These are phyloP conservation scores for Fusarium newnesense DNA, from an alignment of 2,329 filamentous ascomycete genomes.

Conservation along the genomic window DNA sequence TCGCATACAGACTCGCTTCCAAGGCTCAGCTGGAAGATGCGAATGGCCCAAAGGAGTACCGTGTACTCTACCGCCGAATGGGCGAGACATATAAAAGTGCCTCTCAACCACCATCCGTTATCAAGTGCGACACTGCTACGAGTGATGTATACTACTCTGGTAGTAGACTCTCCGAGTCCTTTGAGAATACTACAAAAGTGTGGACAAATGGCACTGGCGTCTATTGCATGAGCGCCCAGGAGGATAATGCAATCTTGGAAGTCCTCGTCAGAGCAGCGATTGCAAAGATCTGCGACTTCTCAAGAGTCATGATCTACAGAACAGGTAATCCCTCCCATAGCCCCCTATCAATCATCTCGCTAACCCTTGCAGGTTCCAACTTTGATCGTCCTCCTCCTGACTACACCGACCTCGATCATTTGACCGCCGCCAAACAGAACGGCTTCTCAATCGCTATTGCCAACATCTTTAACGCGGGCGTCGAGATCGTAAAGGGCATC, in stretches of 20 bases:
- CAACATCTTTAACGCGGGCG: conserved; percentile 74
- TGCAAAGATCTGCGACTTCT: conserved; percentile 70
- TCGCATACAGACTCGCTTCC: conserved; percentile 62
- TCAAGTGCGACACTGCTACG: conserved; percentile 75
- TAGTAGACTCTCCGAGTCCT: conserved; percentile 66
- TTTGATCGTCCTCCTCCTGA: conserved; percentile 76
- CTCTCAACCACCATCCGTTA: conserved; percentile 61
- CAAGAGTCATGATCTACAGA: conserved; percentile 74
- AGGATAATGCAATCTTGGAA: conserved; percentile 77
- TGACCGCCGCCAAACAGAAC: conserved; percentile 69
- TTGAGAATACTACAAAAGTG: conserved; percentile 70
- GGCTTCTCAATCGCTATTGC: conserved; percentile 70
- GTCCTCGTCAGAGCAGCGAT: conserved; percentile 70
- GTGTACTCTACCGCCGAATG: conserved; percentile 60
- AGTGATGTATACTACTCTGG: conserved; percentile 79
- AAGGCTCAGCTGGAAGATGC: conserved; percentile 65
- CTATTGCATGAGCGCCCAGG: conserved; percentile 78
- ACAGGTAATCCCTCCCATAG: conserved; percentile 52
- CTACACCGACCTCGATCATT: conserved; percentile 65
- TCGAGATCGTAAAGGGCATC: conserved; percentile 73
- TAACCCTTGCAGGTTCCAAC: conserved; percentile 62
- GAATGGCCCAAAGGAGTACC: conserved; percentile 60
- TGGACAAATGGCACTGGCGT: conserved; percentile 74
- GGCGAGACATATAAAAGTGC: conserved; percentile 55
- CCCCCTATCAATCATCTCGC: background rate